These are phyloP conservation scores for Boletus rufocinnamomeus DNA, from an alignment of 768 basidiomycete species.

Conservation along the genomic window DNA sequence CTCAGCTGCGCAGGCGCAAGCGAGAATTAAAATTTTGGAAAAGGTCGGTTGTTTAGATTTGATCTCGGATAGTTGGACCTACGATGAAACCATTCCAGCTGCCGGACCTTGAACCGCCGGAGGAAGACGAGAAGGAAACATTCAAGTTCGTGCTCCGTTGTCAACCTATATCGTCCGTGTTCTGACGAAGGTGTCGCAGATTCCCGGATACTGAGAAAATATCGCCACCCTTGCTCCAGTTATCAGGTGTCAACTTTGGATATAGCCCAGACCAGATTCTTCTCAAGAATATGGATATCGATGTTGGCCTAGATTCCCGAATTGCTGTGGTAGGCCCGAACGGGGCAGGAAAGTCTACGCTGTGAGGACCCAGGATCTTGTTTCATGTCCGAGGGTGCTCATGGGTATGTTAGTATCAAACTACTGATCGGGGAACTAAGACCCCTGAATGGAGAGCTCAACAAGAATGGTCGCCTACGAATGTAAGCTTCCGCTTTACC, in stretches of 20 bases:
- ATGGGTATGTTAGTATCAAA: slow-evolving; percentile 67
- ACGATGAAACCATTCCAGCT: slow-evolving; percentile 47
- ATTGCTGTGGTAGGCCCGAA: slow-evolving; percentile 96
- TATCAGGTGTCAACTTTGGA: slow-evolving; percentile 88
- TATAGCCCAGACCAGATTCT: slow-evolving; percentile 78
- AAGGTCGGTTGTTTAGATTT: slow-evolving; percentile 48
- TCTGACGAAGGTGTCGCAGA: slow-evolving; percentile 38
- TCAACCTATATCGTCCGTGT: not conserved
- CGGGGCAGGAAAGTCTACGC: slow-evolving; percentile 94
- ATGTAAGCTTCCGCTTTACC: slow-evolving; percentile 53
- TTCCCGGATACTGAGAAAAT: slow-evolving; percentile 98
- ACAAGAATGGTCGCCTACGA: slow-evolving; percentile 87
- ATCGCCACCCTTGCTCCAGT: slow-evolving; percentile 91
- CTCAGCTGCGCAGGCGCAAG: slow-evolving; percentile 83
- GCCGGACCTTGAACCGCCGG: slow-evolving; percentile 91
- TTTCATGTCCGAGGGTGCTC: slow-evolving; percentile 6
- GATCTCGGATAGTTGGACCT: not conserved
- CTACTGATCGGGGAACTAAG: slow-evolving; percentile 40
- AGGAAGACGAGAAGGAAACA: slow-evolving; percentile 86
- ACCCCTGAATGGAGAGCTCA: slow-evolving; percentile 66
- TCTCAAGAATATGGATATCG: slow-evolving; percentile 79
- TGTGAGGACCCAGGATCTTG: slow-evolving; percentile 49
- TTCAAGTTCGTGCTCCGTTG: slow-evolving; percentile 65
- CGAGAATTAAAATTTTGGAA: slow-evolving; percentile 74
- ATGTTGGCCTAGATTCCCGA: slow-evolving; percentile 91